A percentile compares a stretch with the other conserved stretches of the same genome.
Evolutionary conservation across 352 stramenopile species (phyloP).

Genomic region (Globisporangium rhizosaccharum): DNA sequence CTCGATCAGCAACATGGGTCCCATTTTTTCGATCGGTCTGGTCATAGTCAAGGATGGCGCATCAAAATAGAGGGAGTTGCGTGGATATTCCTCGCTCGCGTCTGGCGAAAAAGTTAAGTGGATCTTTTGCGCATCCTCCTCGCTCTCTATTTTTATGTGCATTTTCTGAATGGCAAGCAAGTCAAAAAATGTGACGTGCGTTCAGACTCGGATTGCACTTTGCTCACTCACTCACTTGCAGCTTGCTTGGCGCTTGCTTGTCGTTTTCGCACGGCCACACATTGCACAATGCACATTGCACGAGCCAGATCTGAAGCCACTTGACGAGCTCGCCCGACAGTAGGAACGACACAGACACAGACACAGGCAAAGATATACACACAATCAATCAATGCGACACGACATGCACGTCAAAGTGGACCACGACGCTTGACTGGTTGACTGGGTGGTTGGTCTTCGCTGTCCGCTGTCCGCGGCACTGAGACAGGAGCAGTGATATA

Average conservation of each 20-base stretch:
- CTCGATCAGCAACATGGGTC: not conserved
- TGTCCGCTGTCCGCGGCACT: not conserved
- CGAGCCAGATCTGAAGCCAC: not conserved
- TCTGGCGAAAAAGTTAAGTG: constrained; percentile 1
- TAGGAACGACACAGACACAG: not conserved
- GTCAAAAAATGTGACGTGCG: not conserved
- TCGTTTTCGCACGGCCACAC: not conserved
- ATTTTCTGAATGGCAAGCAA: not conserved
- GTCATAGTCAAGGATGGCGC: not conserved
- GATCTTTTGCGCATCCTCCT: not conserved
- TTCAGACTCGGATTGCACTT: not conserved
- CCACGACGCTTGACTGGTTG: not conserved
- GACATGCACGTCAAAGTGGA: not conserved
- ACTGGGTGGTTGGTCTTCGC: not conserved
- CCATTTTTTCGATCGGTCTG: not conserved
- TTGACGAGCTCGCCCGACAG: not conserved
- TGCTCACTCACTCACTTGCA: not conserved
- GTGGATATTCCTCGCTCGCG: not conserved
- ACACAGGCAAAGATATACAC: not conserved
- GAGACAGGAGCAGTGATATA: not conserved
- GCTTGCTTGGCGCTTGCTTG: no score
- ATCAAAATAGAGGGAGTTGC: not conserved
- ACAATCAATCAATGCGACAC: not conserved
- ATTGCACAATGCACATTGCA: not conserved
- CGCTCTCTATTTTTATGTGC: not conserved